phyloP scores from a whole-genome alignment of 768 basidiomycete species.

The Candolleomyces aberdarensis region DNA sequence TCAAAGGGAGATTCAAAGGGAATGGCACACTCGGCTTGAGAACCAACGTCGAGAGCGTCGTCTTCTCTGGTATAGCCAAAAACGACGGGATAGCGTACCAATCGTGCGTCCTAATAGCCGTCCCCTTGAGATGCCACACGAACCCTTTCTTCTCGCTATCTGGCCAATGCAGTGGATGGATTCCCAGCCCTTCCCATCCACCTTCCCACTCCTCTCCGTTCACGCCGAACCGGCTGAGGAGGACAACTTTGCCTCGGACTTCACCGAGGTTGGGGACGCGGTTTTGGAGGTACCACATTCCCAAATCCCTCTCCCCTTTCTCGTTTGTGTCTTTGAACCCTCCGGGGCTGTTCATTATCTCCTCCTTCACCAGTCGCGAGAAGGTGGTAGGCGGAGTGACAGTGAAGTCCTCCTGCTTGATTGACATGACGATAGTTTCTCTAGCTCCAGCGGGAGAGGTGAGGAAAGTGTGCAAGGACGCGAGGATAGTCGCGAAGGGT shows the following conservation, averaged over 20 bases:
- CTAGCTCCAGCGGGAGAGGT: slow-evolving; percentile 48
- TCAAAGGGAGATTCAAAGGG: slow-evolving; percentile 18
- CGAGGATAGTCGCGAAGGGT: slow-evolving; percentile 64
- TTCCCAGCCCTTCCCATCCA: slow-evolving; percentile 69
- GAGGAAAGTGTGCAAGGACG: slow-evolving; percentile 61
- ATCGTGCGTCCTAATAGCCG: slow-evolving; percentile 75
- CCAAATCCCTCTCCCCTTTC: slow-evolving; percentile 16
- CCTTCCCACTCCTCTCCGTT: slow-evolving; percentile 67
- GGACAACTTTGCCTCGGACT: slow-evolving; percentile 78
- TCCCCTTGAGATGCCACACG: slow-evolving; percentile 71
- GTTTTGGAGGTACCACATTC: slow-evolving; percentile 83
- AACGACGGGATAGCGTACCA: slow-evolving; percentile 87
- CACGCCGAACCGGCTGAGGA: slow-evolving; percentile 85
- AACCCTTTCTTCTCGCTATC: slow-evolving; percentile 74
- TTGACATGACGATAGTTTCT: slow-evolving; percentile 82
- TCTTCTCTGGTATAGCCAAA: slow-evolving; percentile 82
- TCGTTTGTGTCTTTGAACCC: slow-evolving; percentile 26
- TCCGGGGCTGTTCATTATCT: slow-evolving; percentile 55
- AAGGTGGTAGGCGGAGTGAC: slow-evolving; percentile 47
- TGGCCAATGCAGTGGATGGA: slow-evolving; percentile 87
- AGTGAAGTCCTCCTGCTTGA: slow-evolving; percentile 82
- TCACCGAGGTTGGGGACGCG: slow-evolving; percentile 78
- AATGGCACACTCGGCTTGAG: slow-evolving; percentile 36
- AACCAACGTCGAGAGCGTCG: slow-evolving; percentile 49
- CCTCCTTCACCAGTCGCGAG: slow-evolving; percentile 61